Evolutionary conservation across 2,329 filamentous ascomycete genomes (phyloP).

Genomic region (Ceratocystis ficicola): DNA sequence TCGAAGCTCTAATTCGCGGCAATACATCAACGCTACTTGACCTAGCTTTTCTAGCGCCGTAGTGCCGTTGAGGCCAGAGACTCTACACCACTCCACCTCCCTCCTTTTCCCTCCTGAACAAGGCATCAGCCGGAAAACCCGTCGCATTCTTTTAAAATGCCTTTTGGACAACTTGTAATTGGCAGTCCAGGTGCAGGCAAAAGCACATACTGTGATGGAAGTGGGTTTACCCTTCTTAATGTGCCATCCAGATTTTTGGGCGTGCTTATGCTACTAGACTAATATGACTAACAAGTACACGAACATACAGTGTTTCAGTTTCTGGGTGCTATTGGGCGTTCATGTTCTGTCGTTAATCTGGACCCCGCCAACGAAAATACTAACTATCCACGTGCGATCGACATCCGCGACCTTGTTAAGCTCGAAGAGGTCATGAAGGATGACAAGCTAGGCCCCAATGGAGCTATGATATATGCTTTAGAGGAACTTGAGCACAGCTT

Average conservation of each 20-base stretch:
- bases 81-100: neutral
- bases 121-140: neutral
- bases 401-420: constrained; percentile 78
- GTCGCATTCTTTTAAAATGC: constrained; percentile 33
- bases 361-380: constrained; percentile 94
- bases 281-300: neutral
- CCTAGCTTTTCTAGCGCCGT: neutral
- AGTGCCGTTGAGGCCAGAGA: neutral
- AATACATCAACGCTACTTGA: too few species aligned
- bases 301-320: constrained; percentile 71
- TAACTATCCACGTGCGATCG: constrained; percentile 76
- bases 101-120: too few species aligned
- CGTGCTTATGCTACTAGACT: neutral
- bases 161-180: constrained; percentile 66
- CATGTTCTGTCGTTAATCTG: constrained; percentile 90
- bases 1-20: too few species aligned
- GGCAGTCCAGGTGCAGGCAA: constrained; percentile 94
- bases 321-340: constrained; percentile 84
- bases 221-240: constrained; percentile 33
- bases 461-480: constrained; percentile 80
- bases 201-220: constrained; percentile 96
- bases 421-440: constrained; percentile 92
- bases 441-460: constrained; percentile 82
- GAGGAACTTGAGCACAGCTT: constrained; percentile 92
- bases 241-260: neutral